A percentile compares a stretch with the other conserved stretches of the same genome.
Conservation (phyloP, 2,329 filamentous ascomycete species). For the Leptographium lundbergii region DNA sequence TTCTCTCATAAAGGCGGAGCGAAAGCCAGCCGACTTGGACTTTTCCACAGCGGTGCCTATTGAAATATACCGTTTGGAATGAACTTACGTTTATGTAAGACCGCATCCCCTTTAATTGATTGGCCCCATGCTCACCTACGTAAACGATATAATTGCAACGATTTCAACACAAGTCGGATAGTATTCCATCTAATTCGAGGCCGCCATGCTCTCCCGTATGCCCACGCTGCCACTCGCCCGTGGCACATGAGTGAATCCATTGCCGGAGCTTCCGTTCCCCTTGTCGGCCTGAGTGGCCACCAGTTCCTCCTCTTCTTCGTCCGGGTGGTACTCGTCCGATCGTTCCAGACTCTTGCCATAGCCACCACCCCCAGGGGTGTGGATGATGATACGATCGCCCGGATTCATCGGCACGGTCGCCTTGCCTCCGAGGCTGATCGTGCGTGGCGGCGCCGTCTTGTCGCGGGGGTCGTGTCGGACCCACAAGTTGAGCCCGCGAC, state of each 20-base stretch:
- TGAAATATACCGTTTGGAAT: too few species aligned
- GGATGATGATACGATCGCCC: constrained; percentile 48
- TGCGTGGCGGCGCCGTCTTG: constrained; percentile 2
- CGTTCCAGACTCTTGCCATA: constrained; percentile 30
- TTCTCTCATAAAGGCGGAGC: too few species aligned
- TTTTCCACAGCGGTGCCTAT: too few species aligned
- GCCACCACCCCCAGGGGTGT: constrained; percentile 50
- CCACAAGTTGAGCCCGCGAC: constrained; percentile 11
- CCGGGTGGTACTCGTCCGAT: not conserved
- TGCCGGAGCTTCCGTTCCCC: not conserved
- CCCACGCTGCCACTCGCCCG: not conserved
- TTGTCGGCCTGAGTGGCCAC: not conserved
- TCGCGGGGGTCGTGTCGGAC: constrained; percentile 4
- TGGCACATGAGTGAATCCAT: not conserved
- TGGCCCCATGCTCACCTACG: too few species aligned
- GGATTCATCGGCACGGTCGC: constrained; percentile 44
- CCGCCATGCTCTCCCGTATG: not conserved
- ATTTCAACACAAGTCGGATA: too few species aligned
- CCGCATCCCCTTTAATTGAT: too few species aligned
- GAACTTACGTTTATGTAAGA: too few species aligned
- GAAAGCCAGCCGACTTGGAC: too few species aligned
- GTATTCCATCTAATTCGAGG: not conserved
- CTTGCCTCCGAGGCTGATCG: constrained; percentile 45
- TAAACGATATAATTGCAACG: too few species aligned
- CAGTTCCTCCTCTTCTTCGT: not conserved